phyloP scores from a whole-genome alignment of 441 rosid species.

The Gossypium davidsonii region DNA sequence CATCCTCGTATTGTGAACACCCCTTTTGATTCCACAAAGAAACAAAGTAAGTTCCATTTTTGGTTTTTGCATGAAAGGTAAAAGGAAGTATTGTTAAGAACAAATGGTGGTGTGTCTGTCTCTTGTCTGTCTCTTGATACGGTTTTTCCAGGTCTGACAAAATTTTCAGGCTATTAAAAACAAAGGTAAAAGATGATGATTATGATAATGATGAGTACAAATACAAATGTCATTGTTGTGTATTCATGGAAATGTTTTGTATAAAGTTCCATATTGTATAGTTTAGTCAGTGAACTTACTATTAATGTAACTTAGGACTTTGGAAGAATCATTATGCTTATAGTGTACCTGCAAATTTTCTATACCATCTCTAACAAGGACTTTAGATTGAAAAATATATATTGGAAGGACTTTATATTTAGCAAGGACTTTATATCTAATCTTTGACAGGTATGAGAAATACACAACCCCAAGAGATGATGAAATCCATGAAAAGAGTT shows the following conservation, averaged over 20 bases:
- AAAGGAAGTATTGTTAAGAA: too few species aligned
- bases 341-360: too few species aligned
- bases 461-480: constrained; percentile 10
- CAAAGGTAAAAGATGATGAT: neutral
- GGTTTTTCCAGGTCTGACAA: neutral
- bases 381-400: neutral
- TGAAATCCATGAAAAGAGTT: constrained; percentile 15
- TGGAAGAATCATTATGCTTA: too few species aligned
- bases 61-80: too few species aligned
- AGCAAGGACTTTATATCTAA: neutral
- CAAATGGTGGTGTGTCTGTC: too few species aligned
- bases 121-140: too few species aligned
- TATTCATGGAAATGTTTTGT: neutral
- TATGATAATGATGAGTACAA: neutral
- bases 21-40: constrained; percentile 14
- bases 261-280: too few species aligned
- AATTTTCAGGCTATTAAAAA: neutral
- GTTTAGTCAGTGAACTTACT: too few species aligned
- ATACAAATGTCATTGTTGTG: neutral
- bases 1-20: constrained; percentile 31
- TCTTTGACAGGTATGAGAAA: constrained; percentile 19
- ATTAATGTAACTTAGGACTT: too few species aligned
- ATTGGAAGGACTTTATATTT: too few species aligned
- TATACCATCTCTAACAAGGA: neutral
- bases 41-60: constrained; percentile 23